A percentile compares a stretch with the other conserved stretches of the same genome.
Conservation (phyloP, 257 asterid species). For the Fraxinus pennsylvanica region DNA sequence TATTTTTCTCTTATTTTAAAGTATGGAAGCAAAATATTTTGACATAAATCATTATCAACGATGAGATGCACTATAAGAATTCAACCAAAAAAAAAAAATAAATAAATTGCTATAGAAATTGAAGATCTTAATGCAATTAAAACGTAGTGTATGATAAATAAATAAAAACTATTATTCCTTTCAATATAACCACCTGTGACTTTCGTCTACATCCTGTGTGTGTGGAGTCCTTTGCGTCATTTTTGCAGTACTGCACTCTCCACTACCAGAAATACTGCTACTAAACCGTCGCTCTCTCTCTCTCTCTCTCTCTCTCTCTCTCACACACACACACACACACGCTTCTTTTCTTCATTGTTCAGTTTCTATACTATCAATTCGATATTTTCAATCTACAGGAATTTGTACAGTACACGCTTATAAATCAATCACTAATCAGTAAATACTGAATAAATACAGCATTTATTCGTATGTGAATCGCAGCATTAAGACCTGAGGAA, state of each 20-base stretch:
- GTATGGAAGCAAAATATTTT: too few relatives aligned
- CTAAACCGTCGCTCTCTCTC: neutral
- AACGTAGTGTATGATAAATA: too few relatives aligned
- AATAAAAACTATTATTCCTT: too few relatives aligned
- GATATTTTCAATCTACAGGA: neutral
- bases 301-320: neutral
- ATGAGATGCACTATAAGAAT: too few relatives aligned
- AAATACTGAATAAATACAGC: neutral
- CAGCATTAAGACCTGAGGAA: neutral
- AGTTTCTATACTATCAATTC: neutral
- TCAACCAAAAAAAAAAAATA: too few relatives aligned
- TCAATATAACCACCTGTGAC: too few relatives aligned
- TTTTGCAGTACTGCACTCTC: neutral
- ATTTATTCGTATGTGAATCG: neutral
- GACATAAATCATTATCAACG: too few relatives aligned
- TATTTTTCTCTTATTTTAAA: too few relatives aligned
- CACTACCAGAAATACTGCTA: neutral
- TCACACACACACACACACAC: neutral
- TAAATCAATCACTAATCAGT: neutral
- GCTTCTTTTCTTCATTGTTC: neutral
- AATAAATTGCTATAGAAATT: too few relatives aligned
- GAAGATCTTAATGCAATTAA: too few relatives aligned
- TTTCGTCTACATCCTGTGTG: neutral
- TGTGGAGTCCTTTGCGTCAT: slow-evolving; percentile 3
- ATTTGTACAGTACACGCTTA: neutral